Evolutionary conservation across 1,284 basidiomycete species (phyloP), one percentile per base, ranked within the genome.

Genomic region (Porogramme epimiltina): DNA sequence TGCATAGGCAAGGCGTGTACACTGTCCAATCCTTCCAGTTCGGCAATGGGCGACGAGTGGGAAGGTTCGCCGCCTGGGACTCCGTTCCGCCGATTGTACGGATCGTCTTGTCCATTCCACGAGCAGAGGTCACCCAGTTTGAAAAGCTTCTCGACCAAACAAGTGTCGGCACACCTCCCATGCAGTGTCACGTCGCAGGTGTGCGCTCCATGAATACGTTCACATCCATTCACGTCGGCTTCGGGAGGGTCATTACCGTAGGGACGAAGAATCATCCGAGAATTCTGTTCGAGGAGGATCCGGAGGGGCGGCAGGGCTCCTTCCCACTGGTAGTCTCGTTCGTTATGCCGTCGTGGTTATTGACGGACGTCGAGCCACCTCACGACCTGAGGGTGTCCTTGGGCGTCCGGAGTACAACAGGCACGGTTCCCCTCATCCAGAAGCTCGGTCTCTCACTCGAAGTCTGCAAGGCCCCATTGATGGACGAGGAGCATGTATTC

Each of bases 271-370:
- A 31, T 3, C 43, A 54, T 10, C 66, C 65, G 0, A 41, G 52
- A n/a, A 59, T 70, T 3, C 4, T 59, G 0, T 67, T 75, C 53
- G 60, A 70, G 19, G 71, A 72, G 39, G 74, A 75, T 55, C 52
- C 56, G 1, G 46, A 62, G 6, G 70, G 71, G 6, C 61, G 62
- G 57, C 37, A 60, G 10, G 73, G 74, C 22, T 50, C 51, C 3
- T 62, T 68, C 2, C 59, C 71, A 5, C 58, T 74, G n/a, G 60
- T 75, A 10, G 66, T 65, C 15, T 71, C 70, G 3, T 76, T 75
- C 51, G 58, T 52, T 9, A 51, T 70, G 22, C 64, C 72, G 1
- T 54, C 67, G 1, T 52, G 51, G 39, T 36, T 68, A 6, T 56
- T 76, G 13, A 59, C 60, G 3, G 47, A 59, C 11, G 33, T 66